Evolutionary conservation across 441 rosid genomes (phyloP).

Genomic region (Bocquillonia castaneifolia): DNA sequence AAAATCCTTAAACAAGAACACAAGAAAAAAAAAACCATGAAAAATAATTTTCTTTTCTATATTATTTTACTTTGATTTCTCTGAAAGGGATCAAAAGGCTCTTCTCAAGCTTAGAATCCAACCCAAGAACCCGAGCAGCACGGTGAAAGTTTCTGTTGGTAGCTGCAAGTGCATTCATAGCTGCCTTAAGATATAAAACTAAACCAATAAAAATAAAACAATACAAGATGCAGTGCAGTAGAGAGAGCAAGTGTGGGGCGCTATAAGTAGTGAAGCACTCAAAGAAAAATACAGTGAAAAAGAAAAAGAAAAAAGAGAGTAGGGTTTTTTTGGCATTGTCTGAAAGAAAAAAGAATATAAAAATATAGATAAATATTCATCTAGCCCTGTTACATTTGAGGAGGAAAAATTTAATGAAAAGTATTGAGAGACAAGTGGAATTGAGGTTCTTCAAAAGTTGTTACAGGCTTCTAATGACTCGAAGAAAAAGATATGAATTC

Average conservation of each 20-base stretch:
- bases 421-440: background rate
- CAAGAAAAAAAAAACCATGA: background rate
- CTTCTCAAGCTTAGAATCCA: conserved; percentile 74
- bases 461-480: background rate
- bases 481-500: background rate
- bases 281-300: too few relatives aligned
- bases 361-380: background rate
- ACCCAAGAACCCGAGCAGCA: conserved; percentile 65
- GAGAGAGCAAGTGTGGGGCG: background rate
- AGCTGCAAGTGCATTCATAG: conserved; percentile 85
- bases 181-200: background rate
- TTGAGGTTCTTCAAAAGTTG: background rate
- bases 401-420: background rate
- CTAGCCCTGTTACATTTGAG: background rate
- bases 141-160: conserved; percentile 81
- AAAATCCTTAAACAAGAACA: background rate
- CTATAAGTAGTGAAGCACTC: too few relatives aligned
- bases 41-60: background rate
- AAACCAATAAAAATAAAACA: background rate
- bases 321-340: too few relatives aligned
- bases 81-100: conserved; percentile 84
- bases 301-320: too few relatives aligned
- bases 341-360: background rate
- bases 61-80: conserved; percentile 61
- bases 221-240: background rate